phyloP scores from a whole-genome alignment of 2,329 filamentous ascomycete species.

The Monosporascus cannonballus region DNA sequence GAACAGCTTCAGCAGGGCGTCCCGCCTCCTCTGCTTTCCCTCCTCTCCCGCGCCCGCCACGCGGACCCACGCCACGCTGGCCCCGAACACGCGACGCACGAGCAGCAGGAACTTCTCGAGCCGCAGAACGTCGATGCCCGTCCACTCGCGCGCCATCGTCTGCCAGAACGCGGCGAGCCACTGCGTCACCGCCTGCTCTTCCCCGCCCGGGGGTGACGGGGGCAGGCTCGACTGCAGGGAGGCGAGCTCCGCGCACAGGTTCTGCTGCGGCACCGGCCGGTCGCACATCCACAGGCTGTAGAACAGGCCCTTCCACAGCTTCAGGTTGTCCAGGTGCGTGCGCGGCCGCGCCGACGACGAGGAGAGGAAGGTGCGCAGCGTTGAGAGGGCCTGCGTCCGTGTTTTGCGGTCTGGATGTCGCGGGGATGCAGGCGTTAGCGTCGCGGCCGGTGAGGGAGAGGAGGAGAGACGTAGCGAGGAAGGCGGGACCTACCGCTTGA shows the following conservation, averaged over 20 bases:
- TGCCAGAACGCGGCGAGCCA: conserved; percentile 65
- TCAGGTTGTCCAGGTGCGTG: conserved; percentile 65
- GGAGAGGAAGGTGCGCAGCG: conserved; percentile 72
- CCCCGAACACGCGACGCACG: conserved; percentile 69
- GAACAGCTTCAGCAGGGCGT: conserved; percentile 37
- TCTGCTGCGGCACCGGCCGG: conserved; percentile 80
- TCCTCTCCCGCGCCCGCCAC: conserved; percentile 28
- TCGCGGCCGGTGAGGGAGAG: neutral
- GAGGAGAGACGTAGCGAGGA: neutral
- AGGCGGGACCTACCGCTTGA: conserved; percentile 63
- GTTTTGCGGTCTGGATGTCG: conserved; percentile 61
- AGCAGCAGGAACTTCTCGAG: conserved; percentile 93
- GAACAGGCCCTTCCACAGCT: conserved; percentile 93
- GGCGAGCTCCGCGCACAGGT: conserved; percentile 72
- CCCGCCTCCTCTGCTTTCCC: conserved; percentile 14
- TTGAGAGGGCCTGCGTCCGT: conserved; percentile 70
- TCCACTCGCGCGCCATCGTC: conserved; percentile 64
- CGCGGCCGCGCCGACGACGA: conserved; percentile 48
- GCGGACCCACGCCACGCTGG: conserved; percentile 52
- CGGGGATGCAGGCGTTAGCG: neutral
- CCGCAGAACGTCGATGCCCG: conserved; percentile 63
- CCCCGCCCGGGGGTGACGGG: conserved; percentile 8
- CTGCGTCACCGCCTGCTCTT: conserved; percentile 28
- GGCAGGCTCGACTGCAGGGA: conserved; percentile 58
- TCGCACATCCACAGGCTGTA: conserved; percentile 94